These are phyloP conservation scores for Oenanthe javanica DNA, from an alignment of 140 eudicot genomes.

Conservation along the genomic window DNA sequence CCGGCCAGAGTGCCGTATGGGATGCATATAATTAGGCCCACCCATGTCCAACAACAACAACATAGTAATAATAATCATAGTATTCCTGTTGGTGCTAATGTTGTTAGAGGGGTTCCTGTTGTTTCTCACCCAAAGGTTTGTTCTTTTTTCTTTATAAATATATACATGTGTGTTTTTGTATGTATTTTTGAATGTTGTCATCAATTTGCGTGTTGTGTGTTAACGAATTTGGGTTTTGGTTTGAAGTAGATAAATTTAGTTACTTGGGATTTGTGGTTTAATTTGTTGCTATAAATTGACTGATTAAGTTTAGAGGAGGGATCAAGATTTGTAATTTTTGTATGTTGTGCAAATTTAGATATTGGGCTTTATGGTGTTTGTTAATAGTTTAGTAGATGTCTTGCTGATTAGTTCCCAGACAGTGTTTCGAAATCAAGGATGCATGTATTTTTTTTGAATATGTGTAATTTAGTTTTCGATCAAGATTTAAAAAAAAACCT, in stretches of 20 bases:
- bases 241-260: neutral
- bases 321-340: neutral
- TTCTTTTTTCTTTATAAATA: neutral
- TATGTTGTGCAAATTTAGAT: neutral
- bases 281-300: neutral
- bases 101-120: constrained; percentile 31
- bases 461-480: neutral
- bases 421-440: neutral
- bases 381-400: neutral
- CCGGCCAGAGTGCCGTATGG: constrained; percentile 26
- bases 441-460: neutral
- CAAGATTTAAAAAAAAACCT: neutral
- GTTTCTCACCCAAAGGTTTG: constrained; percentile 43
- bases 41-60: constrained; percentile 22
- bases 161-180: neutral
- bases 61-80: constrained; percentile 11
- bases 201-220: too few species aligned
- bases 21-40: constrained; percentile 26
- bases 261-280: neutral
- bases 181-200: neutral
- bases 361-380: neutral
- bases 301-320: neutral
- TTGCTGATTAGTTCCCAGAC: neutral
- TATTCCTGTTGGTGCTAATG: constrained; percentile 19
- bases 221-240: neutral